Conservation (phyloP, 768 basidiomycete genomes). For the Trametes maxima region DNA sequence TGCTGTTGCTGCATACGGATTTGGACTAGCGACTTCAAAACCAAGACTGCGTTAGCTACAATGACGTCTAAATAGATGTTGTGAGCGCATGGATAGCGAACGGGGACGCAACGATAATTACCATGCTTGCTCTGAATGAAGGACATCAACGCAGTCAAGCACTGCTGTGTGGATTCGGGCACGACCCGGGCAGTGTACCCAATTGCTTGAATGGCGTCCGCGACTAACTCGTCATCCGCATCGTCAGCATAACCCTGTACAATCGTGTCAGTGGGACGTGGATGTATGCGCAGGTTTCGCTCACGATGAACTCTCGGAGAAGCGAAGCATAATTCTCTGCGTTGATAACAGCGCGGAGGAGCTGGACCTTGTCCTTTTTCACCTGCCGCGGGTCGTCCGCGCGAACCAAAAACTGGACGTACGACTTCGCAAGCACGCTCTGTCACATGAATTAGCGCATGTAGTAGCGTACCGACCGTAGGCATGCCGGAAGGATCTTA, state of each 20-base stretch:
- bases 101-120: background rate
- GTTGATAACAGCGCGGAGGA: constrained; percentile 68
- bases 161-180: constrained; percentile 70
- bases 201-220: constrained; percentile 74
- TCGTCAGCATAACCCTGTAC: constrained; percentile 84
- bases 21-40: constrained; percentile 84
- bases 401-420: constrained; percentile 69
- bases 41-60: constrained; percentile 79
- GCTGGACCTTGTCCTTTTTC: constrained; percentile 74
- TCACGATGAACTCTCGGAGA: constrained; percentile 82
- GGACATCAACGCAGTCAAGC: constrained; percentile 71
- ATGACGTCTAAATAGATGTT: constrained; percentile 57
- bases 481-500: constrained; percentile 46
- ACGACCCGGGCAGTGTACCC: constrained; percentile 72
- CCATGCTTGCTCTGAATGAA: constrained; percentile 83
- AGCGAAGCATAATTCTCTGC: constrained; percentile 69
- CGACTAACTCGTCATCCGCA: constrained; percentile 67
- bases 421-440: constrained; percentile 65
- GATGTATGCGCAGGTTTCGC: constrained; percentile 25
- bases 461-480: background rate
- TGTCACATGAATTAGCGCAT: constrained; percentile 30
- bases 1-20: constrained; percentile 49
- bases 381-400: constrained; percentile 64
- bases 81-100: background rate
- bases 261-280: background rate